Conservation (phyloP, 2,329 filamentous ascomycete genomes). For the Emergomyces pasteurianus region DNA sequence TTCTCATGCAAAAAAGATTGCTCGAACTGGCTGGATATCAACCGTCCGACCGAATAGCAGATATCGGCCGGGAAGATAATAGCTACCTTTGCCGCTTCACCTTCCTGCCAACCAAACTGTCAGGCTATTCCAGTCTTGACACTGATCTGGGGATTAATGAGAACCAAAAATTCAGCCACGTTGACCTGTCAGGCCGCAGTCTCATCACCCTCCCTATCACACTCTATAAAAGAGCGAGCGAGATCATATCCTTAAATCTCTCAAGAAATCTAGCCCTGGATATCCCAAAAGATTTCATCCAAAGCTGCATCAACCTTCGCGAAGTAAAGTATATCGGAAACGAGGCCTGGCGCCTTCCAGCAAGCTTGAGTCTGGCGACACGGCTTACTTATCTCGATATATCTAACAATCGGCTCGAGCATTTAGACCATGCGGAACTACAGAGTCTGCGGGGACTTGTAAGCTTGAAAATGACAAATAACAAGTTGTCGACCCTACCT, state of each 20-base stretch:
- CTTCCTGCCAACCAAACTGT: conserved; percentile 81
- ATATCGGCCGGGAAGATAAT: conserved; percentile 91
- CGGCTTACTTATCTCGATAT: conserved; percentile 82
- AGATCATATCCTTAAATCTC: conserved; percentile 90
- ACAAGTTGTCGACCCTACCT: conserved; percentile 68
- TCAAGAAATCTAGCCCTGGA: conserved; percentile 87
- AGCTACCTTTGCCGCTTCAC: conserved; percentile 94
- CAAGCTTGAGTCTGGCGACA: conserved; percentile 68
- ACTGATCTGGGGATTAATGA: conserved; percentile 69
- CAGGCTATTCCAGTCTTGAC: conserved; percentile 60
- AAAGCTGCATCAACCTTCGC: conserved; percentile 77
- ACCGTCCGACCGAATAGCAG: conserved; percentile 74
- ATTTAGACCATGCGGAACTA: conserved; percentile 74
- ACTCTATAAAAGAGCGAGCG: conserved; percentile 77
- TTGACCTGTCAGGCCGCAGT: conserved; percentile 82
- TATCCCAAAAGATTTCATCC: conserved; percentile 90
- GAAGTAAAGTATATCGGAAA: conserved; percentile 97
- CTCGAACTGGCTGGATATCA: conserved; percentile 88
- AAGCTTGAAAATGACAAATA: conserved; percentile 89
- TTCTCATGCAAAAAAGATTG: conserved; percentile 82
- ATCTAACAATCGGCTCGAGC: conserved; percentile 84
- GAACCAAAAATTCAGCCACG: conserved; percentile 82
- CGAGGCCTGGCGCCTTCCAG: conserved; percentile 74
- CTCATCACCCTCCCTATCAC: conserved; percentile 90
- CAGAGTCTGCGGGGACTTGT: conserved; percentile 63